Evolutionary conservation across 2,329 filamentous ascomycete genomes (phyloP), one percentile per base, ranked within the genome.

Genomic region (Fusarium anthophilum): DNA sequence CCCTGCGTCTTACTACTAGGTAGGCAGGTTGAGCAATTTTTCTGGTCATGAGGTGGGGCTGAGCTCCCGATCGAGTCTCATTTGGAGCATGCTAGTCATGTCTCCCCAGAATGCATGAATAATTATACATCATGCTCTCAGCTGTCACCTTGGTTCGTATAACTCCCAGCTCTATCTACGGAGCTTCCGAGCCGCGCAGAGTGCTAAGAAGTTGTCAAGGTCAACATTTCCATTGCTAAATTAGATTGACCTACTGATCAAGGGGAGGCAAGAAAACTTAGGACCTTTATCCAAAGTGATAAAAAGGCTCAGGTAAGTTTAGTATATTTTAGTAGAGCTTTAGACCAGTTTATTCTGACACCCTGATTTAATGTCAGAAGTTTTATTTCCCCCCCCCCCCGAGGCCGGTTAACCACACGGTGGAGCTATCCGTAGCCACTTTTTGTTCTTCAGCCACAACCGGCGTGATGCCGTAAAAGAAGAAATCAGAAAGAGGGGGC

Each of bases 401-500:
- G 18, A 47, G 44, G 24, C 44, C 18, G 18, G 20, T 15, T 11
- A 11, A 28, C 48, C 30, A 37, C n/a, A 44, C 38, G 13, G 41
- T 37, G 66, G 66, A 28, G 51, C 37, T 53, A 59, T 35, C 32
- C 32, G 14, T 18, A 37, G 66, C 45, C 66, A 70, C 59, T 45
- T 39, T 54, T 48, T 24, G 24, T 28, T 32, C n/a, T 53, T 30
- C 59, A 70, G 66, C 66, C 66, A 70, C 67, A 64, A 38, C 47
- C 47, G 38, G 43, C 58, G 66, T 70, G 66, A 75, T 75, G 70
- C 43, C 51, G 41, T 38, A 32, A 60, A 45, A 24, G 45, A 32
- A 28, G 61, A 54, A 53, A 43, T 39, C 35, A n/a, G 9, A 41
- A 48, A 26, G 24, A 54, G 37, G 55, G 55, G 39, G 63, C 58